Conservation (phyloP, 208 protist genomes). For the Perkinsela sp. region DNA sequence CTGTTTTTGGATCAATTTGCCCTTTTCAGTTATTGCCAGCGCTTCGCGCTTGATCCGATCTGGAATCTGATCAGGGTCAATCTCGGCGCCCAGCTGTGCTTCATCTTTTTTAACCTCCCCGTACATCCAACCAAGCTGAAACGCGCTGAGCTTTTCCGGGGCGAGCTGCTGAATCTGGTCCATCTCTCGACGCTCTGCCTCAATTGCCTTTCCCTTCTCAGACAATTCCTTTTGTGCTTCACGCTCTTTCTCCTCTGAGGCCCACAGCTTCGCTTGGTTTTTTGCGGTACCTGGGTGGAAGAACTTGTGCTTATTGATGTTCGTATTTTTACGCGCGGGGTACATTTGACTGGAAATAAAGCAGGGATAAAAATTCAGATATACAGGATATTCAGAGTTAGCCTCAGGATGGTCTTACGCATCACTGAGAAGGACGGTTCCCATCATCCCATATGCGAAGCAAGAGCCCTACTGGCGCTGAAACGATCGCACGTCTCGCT, state of each 20-base stretch:
- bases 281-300: not conserved
- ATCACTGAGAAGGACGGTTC: too few species aligned
- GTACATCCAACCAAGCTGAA: not conserved
- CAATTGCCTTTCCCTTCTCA: not conserved
- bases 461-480: not conserved
- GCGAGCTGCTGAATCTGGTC: not conserved
- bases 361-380: too few species aligned
- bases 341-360: too few species aligned
- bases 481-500: not conserved
- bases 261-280: not conserved
- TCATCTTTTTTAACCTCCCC: not conserved
- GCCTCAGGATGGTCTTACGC: too few species aligned
- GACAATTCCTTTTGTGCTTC: not conserved
- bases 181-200: not conserved
- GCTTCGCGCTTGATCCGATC: too few species aligned
- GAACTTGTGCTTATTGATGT: constrained; percentile 1
- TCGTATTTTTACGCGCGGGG: not conserved
- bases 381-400: too few species aligned
- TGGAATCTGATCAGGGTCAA: too few species aligned
- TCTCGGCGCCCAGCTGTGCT: too few species aligned
- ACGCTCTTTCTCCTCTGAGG: not conserved
- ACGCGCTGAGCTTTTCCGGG: not conserved
- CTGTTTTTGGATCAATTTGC: not conserved
- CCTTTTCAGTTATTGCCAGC: too few species aligned
- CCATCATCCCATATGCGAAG: too few species aligned